Evolutionary conservation across 352 stramenopile genomes (phyloP).

Genomic region (Thalassiosira exigua): DNA sequence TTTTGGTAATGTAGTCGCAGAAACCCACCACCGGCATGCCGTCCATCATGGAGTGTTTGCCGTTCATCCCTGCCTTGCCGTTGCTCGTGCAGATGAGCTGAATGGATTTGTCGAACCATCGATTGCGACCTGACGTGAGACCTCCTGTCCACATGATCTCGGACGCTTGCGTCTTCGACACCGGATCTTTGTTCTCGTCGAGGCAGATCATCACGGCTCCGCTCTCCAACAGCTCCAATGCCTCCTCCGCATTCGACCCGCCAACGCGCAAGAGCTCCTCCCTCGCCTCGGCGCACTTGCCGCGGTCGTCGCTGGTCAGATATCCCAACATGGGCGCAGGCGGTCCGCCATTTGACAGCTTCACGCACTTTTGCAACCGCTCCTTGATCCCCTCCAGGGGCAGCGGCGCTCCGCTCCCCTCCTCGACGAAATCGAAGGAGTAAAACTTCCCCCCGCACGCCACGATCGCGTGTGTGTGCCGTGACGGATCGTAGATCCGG

Average conservation of each 20-base stretch:
- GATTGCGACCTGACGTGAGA: conserved; percentile 88
- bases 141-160: conserved; percentile 78
- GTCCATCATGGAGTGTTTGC: conserved; percentile 98
- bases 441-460: conserved; percentile 86
- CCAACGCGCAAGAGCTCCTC: conserved; percentile 83
- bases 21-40: conserved; percentile 93
- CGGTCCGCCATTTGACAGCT: conserved; percentile 62
- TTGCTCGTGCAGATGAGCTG: conserved; percentile 96
- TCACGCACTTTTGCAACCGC: conserved; percentile 71
- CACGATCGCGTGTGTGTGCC: conserved; percentile 90
- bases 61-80: conserved; percentile 92
- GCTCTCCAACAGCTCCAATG: conserved; percentile 92
- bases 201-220: conserved; percentile 93
- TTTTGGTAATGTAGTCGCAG: conserved; percentile 95
- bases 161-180: conserved; percentile 66
- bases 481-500: conserved; percentile 88
- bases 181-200: conserved; percentile 83
- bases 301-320: conserved; percentile 93
- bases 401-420: conserved; percentile 63
- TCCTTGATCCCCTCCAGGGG: conserved; percentile 73
- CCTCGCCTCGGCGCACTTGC: conserved; percentile 92
- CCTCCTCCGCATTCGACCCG: conserved; percentile 87
- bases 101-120: conserved; percentile 98
- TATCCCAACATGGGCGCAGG: conserved; percentile 86
- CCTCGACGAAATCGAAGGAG: conserved; percentile 82